Conservation (phyloP, 73 alveolate genomes). For the Stentor roeselii region DNA sequence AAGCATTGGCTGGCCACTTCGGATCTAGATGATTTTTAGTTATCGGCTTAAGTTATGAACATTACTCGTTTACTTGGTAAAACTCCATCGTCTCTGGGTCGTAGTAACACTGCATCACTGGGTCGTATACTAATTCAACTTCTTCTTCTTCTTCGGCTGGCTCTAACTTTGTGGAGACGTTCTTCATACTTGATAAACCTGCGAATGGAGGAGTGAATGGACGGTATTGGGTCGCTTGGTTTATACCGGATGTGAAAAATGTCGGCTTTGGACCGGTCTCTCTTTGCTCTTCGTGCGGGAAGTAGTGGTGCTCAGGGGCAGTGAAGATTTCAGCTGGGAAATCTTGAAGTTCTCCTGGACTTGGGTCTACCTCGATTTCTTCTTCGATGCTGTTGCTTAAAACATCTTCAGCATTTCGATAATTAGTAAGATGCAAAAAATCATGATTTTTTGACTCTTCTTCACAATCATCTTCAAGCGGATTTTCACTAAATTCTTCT, state of each 20-base stretch:
- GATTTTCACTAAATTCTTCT: neutral
- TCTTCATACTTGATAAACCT: neutral
- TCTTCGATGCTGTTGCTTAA: neutral
- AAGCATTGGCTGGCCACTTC: neutral
- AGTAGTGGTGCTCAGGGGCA: constrained; percentile 16
- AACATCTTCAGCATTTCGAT: neutral
- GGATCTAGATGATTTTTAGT: constrained; percentile 10
- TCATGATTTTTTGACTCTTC: neutral
- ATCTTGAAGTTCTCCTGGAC: neutral
- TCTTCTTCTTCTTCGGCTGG: constrained; percentile 33
- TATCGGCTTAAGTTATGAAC: neutral
- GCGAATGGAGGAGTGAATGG: constrained; percentile 28
- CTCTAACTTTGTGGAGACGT: neutral
- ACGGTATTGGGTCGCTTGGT: constrained; percentile 18
- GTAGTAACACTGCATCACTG: constrained; percentile 44
- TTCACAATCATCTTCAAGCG: neutral
- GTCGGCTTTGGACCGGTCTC: neutral
- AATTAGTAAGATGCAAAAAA: neutral
- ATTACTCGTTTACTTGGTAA: constrained; percentile 34
- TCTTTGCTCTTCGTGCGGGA: neutral
- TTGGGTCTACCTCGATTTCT: neutral
- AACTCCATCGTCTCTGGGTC: constrained; percentile 42
- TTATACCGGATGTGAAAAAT: neutral
- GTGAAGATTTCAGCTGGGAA: neutral
- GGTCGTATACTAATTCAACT: constrained; percentile 44